phyloP scores from a whole-genome alignment of 768 basidiomycete genomes.

The Scleroderma citrinum region DNA sequence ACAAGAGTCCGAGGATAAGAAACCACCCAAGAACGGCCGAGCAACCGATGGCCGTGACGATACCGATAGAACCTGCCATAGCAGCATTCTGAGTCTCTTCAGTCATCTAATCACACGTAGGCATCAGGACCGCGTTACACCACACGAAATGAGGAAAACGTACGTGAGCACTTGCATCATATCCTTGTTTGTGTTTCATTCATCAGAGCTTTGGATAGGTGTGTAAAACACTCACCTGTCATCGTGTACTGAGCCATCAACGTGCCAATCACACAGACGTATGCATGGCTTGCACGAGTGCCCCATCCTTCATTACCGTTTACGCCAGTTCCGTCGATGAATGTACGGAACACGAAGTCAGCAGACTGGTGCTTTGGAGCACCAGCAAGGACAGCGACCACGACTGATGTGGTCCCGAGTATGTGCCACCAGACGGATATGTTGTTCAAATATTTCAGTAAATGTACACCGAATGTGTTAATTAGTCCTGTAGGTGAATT shows the following conservation, averaged over 20 bases:
- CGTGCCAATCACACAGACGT: constrained; percentile 67
- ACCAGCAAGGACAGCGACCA: constrained; percentile 63
- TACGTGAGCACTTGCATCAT: constrained; percentile 66
- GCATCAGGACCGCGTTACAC: neutral
- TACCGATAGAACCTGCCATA: constrained; percentile 62
- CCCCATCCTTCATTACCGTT: constrained; percentile 51
- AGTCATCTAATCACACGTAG: constrained; percentile 47
- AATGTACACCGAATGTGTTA: constrained; percentile 68
- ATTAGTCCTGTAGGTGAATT: constrained; percentile 41
- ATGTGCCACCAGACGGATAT: constrained; percentile 73
- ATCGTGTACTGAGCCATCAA: constrained; percentile 75
- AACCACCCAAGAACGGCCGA: constrained; percentile 74
- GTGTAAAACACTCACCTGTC: constrained; percentile 41
- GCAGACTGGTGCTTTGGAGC: constrained; percentile 67
- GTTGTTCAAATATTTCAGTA: constrained; percentile 65
- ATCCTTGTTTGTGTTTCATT: neutral
- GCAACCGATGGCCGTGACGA: constrained; percentile 65
- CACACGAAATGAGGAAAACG: constrained; percentile 11
- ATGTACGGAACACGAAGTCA: constrained; percentile 63
- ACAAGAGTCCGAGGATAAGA: constrained; percentile 63
- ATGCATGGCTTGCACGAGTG: constrained; percentile 58
- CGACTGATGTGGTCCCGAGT: constrained; percentile 58
- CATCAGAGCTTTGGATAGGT: neutral
- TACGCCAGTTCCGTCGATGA: constrained; percentile 63
- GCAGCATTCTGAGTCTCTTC: constrained; percentile 72